Base-by-base conservation (phyloP, 352 stramenopile species). In the Phytophthora agathidicida region DNA sequence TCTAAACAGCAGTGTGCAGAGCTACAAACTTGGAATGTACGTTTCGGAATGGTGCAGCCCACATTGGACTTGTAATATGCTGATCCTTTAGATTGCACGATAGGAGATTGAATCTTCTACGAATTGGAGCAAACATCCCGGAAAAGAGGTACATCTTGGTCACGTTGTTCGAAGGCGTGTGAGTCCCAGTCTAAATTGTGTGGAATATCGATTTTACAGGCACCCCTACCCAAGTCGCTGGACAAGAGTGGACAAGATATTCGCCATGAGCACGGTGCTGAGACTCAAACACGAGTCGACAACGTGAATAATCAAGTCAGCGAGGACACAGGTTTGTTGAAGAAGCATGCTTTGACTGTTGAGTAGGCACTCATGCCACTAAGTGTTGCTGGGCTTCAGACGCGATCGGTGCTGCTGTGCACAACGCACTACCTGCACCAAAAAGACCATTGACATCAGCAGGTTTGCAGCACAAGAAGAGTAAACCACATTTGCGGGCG, bases 1-100 rank as follows among this genome's bases (percentile, higher is more conserved):
- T 63, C 63, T 4, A 80, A 79, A 24, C 63, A 72, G 28, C 41
- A 60, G 10, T 63, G 71, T 26, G 63, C 63, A 27, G 46, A 77
- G 22, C 53, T 77, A 22, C 58, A 72, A 22, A 68, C 67, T 1
- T 80, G 66, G 62, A 62, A 64, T 63, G 71, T 77, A 61, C 19
- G 45, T 32, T 5, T 54, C 14, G n/a, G n/a, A n/a, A n/a, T n/a
- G n/a, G n/a, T n/a, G n/a, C n/a, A n/a, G n/a, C n/a, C n/a, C n/a
- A n/a, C n/a, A n/a, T n/a, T n/a, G n/a, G n/a, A n/a, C n/a, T n/a
- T n/a, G n/a, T n/a, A 13, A 37, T 22, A 31, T 7, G 20, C 11
- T 45, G 19, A 65, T 3, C 38, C 7, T 11, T 32, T 41, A 2
- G 4, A 17, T 14, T 51, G 27, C 8, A 30, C 17, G 8, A 20